Percentiles rank a stretch among this genome's conserved stretches.
Evolutionary conservation across 257 asterid genomes (phyloP).

Genomic region (Vinca minor): DNA sequence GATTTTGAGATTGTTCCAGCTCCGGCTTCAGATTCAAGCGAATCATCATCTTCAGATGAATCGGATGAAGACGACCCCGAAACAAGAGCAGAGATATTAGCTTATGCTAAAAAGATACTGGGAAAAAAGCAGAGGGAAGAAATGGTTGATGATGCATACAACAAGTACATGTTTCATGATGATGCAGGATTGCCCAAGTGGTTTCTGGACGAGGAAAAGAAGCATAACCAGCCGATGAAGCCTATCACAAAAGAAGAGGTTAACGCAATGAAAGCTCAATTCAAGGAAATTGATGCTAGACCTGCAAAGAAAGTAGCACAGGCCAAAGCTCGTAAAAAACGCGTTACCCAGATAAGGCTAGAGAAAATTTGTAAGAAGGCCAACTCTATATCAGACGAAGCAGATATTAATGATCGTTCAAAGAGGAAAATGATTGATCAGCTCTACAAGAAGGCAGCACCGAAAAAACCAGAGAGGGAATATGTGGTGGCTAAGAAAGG

Average conservation of each 20-base stretch:
- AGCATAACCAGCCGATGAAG: constrained; percentile 57
- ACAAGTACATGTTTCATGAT: constrained; percentile 75
- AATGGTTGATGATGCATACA: constrained; percentile 81
- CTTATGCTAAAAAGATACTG: constrained; percentile 77
- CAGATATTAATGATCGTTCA: constrained; percentile 67
- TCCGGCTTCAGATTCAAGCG: constrained; percentile 66
- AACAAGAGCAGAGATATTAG: constrained; percentile 75
- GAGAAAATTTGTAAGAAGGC: constrained; percentile 89
- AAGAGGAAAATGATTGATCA: constrained; percentile 78
- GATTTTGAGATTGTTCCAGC: constrained; percentile 86
- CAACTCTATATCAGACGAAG: constrained; percentile 68
- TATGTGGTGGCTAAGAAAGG: constrained; percentile 95
- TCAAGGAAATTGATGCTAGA: constrained; percentile 78
- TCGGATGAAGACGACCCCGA: constrained; percentile 47
- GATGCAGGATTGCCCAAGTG: constrained; percentile 79
- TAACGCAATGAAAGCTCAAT: constrained; percentile 71
- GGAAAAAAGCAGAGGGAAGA: constrained; percentile 74
- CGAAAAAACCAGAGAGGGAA: constrained; percentile 58
- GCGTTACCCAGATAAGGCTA: constrained; percentile 47
- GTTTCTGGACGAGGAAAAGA: constrained; percentile 76
- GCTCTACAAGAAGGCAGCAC: constrained; percentile 62
- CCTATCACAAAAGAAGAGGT: constrained; percentile 83
- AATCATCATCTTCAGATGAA: constrained; percentile 62
- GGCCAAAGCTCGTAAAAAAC: constrained; percentile 86
- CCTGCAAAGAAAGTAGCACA: constrained; percentile 94